Percentiles rank a stretch among this genome's conserved stretches.
phyloP scores from a whole-genome alignment of 345 rosid genomes.

The Syzygium oleosum region DNA sequence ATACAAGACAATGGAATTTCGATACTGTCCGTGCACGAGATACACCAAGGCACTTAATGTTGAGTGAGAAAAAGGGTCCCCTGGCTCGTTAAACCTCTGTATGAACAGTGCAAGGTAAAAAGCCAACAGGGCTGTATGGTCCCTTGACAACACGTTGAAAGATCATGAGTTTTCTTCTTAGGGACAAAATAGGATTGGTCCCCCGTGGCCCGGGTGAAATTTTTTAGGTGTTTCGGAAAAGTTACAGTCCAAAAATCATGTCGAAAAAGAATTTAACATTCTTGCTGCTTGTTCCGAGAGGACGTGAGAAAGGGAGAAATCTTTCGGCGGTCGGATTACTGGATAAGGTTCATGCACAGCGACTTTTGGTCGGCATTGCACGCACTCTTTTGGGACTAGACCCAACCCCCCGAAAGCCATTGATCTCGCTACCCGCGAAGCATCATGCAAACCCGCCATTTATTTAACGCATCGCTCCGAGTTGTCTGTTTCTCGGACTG shows the following conservation, averaged over 20 bases:
- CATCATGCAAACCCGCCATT: background rate
- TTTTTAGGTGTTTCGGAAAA: background rate
- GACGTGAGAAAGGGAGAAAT: background rate
- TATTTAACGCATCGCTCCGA: background rate
- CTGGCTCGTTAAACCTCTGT: background rate
- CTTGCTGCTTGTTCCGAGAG: background rate
- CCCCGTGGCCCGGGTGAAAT: background rate
- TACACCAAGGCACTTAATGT: background rate
- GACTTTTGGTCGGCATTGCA: constrained; percentile 12
- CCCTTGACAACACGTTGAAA: background rate
- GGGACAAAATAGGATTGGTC: background rate
- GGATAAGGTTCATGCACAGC: constrained; percentile 1
- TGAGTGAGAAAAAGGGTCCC: background rate
- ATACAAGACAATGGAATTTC: background rate
- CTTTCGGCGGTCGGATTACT: background rate
- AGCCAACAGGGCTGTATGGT: background rate
- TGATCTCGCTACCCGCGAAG: background rate
- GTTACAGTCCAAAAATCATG: background rate
- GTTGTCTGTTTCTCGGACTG: background rate
- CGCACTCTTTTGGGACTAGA: background rate
- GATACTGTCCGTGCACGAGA: background rate
- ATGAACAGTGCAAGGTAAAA: background rate
- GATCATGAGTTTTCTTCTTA: background rate
- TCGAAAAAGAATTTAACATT: background rate
- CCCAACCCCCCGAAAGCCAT: constrained; percentile 10